Evolutionary conservation across 306 rosid genomes (phyloP), one percentile per base, ranked within the genome.

Genomic region (Vigna radiata): DNA sequence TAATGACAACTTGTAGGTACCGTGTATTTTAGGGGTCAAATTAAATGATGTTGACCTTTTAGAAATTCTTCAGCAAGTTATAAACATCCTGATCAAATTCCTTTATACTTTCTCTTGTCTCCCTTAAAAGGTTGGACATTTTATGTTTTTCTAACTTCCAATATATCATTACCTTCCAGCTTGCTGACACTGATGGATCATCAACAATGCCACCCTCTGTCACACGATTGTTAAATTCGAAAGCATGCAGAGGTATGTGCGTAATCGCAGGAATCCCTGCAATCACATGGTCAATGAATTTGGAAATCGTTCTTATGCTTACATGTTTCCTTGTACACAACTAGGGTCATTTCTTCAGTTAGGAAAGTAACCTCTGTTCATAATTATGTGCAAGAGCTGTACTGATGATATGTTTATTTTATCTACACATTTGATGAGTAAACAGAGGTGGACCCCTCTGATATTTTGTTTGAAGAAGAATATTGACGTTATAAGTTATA

Each of bases 11-110:
- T 63, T 82, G 75, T 87, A 95, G 99, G 97, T 92, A 68, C 99
- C 99, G 7, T 90, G 88, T 87, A 88, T 95, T 83, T 87, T 92
- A 79, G 99, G 97, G 59, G 96, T 89, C 83, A 90, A 82, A 71
- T 85, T 95, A 81, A 86, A 90, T 48, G 92, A 89, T 79, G 85
- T 53, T 43, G 97, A 95, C 89, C 97, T 95, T 61, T 63, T 89
- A 87, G 99, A 95, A 77, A 92, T 86, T 87, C 97, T 95, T 85
- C 97, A 92, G 89, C 99, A 95, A 97, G 99, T 95, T 31, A 77
- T 52, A 56, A 49, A 62, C 76, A 15, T 55, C 8, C 27, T 74
- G 55, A 71, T 43, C 46, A 46, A 31, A 59, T 48, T 52, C 43
- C 81, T 72, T 48, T 39, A 65, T 46, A 23, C 64, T 2, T 25